These are phyloP conservation scores for Aspergillus persii DNA, from an alignment of 2,329 filamentous ascomycete species.

Conservation along the genomic window DNA sequence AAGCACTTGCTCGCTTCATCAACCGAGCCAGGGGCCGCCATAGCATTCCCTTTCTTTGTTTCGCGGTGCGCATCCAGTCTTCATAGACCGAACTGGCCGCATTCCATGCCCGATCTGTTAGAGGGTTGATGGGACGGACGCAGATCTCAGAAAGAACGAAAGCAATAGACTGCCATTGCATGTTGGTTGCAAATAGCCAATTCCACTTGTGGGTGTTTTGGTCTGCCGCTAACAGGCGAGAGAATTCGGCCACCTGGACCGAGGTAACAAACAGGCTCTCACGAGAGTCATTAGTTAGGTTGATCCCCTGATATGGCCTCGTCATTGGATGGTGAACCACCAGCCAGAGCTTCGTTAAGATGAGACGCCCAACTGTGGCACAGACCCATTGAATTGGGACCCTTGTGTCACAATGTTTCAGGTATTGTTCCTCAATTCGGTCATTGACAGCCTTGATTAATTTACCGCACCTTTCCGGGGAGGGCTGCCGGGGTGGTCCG, in stretches of 20 bases:
- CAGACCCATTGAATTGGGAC: constrained; percentile 65
- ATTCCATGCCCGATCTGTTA: constrained; percentile 60
- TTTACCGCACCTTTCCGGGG: constrained; percentile 38
- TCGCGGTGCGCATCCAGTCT: constrained; percentile 33
- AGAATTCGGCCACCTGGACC: constrained; percentile 72
- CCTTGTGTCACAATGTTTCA: constrained; percentile 51
- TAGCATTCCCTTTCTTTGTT: constrained; percentile 54
- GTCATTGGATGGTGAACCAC: constrained; percentile 73
- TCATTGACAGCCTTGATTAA: constrained; percentile 54
- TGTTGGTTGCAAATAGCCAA: constrained; percentile 64
- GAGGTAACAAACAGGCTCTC: constrained; percentile 70
- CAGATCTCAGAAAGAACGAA: constrained; percentile 59
- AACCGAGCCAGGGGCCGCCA: constrained; percentile 64
- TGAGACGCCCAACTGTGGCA: constrained; percentile 65
- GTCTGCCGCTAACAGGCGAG: constrained; percentile 64
- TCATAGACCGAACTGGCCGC: constrained; percentile 51
- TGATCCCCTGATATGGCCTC: constrained; percentile 54
- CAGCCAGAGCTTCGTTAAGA: constrained; percentile 76
- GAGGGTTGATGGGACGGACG: constrained; percentile 53
- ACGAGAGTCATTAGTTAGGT: constrained; percentile 60
- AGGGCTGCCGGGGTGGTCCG: constrained; percentile 10
- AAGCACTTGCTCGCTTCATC: constrained; percentile 57
- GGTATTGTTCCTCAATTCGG: constrained; percentile 55
- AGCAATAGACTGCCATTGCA: constrained; percentile 63
- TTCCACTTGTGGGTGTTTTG: constrained; percentile 61